A percentile compares a stretch with the other conserved stretches of the same genome.
Evolutionary conservation across 768 basidiomycete species (phyloP).

Genomic region (Leccinellum luteum): DNA sequence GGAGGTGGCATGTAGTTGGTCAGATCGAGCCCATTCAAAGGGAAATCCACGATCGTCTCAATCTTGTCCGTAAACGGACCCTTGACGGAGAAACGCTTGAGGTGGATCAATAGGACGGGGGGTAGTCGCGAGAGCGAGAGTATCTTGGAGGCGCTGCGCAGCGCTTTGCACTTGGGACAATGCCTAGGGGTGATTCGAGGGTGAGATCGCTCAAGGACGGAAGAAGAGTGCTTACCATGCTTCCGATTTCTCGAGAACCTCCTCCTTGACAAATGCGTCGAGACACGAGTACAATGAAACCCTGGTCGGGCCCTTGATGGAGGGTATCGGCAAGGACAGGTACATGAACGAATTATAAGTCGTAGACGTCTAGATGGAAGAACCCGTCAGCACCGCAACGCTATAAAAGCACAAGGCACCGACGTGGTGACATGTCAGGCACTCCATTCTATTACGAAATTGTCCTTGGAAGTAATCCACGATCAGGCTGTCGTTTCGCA

Average conservation of each 20-base stretch:
- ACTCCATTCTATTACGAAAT: constrained; percentile 86
- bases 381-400: constrained; percentile 10
- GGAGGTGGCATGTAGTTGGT: constrained; percentile 87
- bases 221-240: constrained; percentile 66
- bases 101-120: constrained; percentile 86
- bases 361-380: constrained; percentile 75
- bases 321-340: constrained; percentile 85
- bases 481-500: constrained; percentile 88
- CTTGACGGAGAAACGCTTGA: constrained; percentile 89
- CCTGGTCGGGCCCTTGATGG: constrained; percentile 50
- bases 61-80: constrained; percentile 95
- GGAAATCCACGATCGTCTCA: constrained; percentile 93
- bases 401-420: neutral
- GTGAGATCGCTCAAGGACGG: neutral
- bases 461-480: constrained; percentile 99
- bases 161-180: constrained; percentile 89
- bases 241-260: constrained; percentile 88
- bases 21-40: constrained; percentile 56
- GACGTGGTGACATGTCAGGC: constrained; percentile 87
- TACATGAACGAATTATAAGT: constrained; percentile 98
- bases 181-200: constrained; percentile 54
- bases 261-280: constrained; percentile 86
- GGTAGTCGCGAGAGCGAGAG: constrained; percentile 91
- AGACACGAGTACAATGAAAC: constrained; percentile 79
- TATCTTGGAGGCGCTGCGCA: constrained; percentile 82